These are phyloP conservation scores for grape (Vitis vinifera) DNA, from an alignment of 164 flowering plant species.

Conservation along the genomic window DNA sequence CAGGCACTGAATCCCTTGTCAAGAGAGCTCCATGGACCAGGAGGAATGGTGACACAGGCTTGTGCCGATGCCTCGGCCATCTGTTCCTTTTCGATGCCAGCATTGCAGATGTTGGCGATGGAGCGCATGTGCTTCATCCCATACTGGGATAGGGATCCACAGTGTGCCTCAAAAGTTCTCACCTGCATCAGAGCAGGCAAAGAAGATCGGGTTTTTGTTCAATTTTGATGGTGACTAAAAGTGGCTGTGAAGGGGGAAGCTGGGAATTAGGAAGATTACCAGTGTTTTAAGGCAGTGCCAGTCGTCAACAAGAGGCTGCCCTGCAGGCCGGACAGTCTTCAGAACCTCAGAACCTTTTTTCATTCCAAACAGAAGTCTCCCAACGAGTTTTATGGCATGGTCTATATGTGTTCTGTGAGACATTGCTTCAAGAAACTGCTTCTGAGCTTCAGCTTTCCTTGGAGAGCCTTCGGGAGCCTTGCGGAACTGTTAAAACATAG, in stretches of 20 bases:
- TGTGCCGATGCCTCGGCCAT: constrained; percentile 79
- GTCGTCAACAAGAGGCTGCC: constrained; percentile 80
- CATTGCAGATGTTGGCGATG: constrained; percentile 87
- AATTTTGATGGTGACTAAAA: not conserved
- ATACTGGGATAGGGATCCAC: constrained; percentile 83
- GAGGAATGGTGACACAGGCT: constrained; percentile 64
- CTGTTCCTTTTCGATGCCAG: constrained; percentile 50
- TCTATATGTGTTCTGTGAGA: constrained; percentile 74
- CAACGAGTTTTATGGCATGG: constrained; percentile 57
- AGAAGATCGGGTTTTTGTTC: no score
- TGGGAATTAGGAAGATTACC: constrained; percentile 37
- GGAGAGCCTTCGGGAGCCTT: constrained; percentile 71
- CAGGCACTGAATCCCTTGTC: constrained; percentile 76
- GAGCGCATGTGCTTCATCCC: constrained; percentile 95
- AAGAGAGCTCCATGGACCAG: constrained; percentile 70
- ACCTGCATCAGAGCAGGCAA: constrained; percentile 51
- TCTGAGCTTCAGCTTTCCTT: constrained; percentile 63
- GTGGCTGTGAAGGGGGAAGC: not conserved
- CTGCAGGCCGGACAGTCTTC: constrained; percentile 57
- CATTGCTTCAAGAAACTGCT: constrained; percentile 65
- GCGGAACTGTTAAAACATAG: constrained; percentile 41
- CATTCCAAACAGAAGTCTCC: constrained; percentile 73
- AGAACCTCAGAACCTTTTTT: constrained; percentile 56
- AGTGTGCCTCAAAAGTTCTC: constrained; percentile 71
- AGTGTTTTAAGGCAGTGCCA: constrained; percentile 82